phyloP scores from a whole-genome alignment of 2,329 filamentous ascomycete genomes.

The Cladophialophora immunda region DNA sequence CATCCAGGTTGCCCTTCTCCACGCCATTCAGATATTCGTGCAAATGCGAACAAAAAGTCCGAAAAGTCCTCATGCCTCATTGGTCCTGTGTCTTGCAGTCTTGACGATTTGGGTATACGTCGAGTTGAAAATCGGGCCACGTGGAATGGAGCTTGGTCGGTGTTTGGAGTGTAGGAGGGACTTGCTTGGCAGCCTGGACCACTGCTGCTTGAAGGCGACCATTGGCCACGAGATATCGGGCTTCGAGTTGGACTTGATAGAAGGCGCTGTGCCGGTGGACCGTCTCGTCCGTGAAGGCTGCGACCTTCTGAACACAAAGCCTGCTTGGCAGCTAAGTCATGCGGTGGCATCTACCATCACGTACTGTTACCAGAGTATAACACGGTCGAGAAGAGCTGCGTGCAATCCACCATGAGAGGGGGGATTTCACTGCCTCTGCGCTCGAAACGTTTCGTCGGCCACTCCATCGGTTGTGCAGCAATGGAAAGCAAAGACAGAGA shows the following conservation, averaged over 20 bases:
- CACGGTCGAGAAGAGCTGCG: neutral
- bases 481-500: no score
- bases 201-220: constrained; percentile 3
- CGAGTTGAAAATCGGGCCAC: constrained; percentile 1
- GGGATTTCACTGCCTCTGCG: neutral
- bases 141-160: constrained; percentile 10
- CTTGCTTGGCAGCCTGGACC: constrained; percentile 3
- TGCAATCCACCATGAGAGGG: neutral
- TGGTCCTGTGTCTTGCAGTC: constrained; percentile 5
- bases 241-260: constrained; percentile 12
- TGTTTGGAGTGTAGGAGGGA: constrained; percentile 2
- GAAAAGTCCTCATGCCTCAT: constrained; percentile 10
- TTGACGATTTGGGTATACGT: constrained; percentile 9
- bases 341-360: constrained; percentile 1
- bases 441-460: no score
- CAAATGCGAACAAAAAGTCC: neutral
- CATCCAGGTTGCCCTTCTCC: constrained; percentile 2
- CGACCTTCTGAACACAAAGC: neutral
- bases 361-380: neutral
- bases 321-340: constrained; percentile 8
- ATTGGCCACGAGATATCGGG: constrained; percentile 7
- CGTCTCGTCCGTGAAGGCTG: constrained; percentile 9
- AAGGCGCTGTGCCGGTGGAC: neutral
- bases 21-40: constrained; percentile 4
- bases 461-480: no score